phyloP scores from a whole-genome alignment of 2,329 filamentous ascomycete genomes.

The Monilinia fructigena region DNA sequence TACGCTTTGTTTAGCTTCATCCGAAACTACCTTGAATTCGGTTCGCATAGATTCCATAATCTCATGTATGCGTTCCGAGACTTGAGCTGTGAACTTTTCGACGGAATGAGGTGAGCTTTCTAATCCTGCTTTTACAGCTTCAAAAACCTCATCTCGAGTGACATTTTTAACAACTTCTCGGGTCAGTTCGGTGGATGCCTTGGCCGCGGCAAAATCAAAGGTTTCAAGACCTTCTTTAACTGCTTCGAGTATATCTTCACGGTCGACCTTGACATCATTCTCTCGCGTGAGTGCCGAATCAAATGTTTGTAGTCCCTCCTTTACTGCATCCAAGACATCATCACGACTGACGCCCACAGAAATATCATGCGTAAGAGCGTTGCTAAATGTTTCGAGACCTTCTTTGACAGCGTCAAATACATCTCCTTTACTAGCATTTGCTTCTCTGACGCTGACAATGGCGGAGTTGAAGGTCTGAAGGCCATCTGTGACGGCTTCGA shows the following conservation, averaged over 20 bases:
- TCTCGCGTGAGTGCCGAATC: slow-evolving; percentile 63
- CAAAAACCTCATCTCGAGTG: slow-evolving; percentile 54
- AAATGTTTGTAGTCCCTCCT: slow-evolving; percentile 72
- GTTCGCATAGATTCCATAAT: slow-evolving; percentile 60
- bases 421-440: slow-evolving; percentile 53
- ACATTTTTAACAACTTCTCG: slow-evolving; percentile 56
- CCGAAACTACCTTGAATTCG: slow-evolving; percentile 59
- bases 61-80: slow-evolving; percentile 60
- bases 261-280: slow-evolving; percentile 55
- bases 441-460: slow-evolving; percentile 59
- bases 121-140: slow-evolving; percentile 59
- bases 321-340: slow-evolving; percentile 82
- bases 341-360: slow-evolving; percentile 61
- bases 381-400: slow-evolving; percentile 57
- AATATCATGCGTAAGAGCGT: slow-evolving; percentile 59
- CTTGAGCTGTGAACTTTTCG: slow-evolving; percentile 48
- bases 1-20: slow-evolving; percentile 73
- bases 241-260: slow-evolving; percentile 62
- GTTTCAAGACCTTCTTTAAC: slow-evolving; percentile 68
- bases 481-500: slow-evolving; percentile 62
- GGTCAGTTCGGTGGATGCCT: slow-evolving; percentile 43
- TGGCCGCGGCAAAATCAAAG: slow-evolving; percentile 48
- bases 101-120: slow-evolving; percentile 46
- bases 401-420: slow-evolving; percentile 57
- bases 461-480: slow-evolving; percentile 54